Conservation (phyloP, 352 stramenopile species). For the Blastocystis sp. region DNA sequence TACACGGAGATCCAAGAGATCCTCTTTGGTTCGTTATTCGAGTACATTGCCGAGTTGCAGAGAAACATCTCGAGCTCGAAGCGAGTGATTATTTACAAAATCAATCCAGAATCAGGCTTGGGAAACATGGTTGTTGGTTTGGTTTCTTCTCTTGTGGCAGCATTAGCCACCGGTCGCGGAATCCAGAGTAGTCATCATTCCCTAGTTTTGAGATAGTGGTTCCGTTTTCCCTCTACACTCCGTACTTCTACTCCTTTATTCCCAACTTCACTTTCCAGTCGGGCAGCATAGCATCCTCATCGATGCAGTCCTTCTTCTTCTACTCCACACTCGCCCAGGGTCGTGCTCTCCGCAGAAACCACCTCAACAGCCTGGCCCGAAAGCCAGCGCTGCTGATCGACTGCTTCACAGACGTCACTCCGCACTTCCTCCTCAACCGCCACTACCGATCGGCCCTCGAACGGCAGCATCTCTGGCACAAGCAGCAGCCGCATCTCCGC, state of each 20-base stretch:
- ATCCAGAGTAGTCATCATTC: not conserved
- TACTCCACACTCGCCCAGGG: not conserved
- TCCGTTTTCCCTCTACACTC: not conserved
- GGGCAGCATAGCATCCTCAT: not conserved
- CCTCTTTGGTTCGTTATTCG: not conserved
- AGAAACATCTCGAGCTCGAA: not conserved
- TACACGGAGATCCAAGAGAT: not conserved
- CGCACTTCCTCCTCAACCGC: constrained; percentile 10
- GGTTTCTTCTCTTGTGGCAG: constrained; percentile 37
- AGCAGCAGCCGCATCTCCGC: not conserved
- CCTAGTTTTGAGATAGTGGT: not conserved
- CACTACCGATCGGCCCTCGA: not conserved
- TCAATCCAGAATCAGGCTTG: constrained; percentile 30
- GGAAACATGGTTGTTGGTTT: constrained; percentile 37
- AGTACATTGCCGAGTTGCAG: not conserved
- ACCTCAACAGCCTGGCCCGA: not conserved
- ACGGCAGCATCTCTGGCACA: not conserved
- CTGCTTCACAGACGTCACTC: constrained; percentile 30
- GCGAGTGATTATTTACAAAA: not conserved
- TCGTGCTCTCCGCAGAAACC: not conserved
- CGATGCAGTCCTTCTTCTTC: constrained; percentile 6
- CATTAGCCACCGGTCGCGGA: not conserved
- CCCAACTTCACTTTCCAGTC: not conserved
- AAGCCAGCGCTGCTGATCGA: constrained; percentile 6
- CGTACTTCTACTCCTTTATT: not conserved